These are phyloP conservation scores for Austroboletus novae-zelandiae DNA, from an alignment of 1,284 basidiomycete species.

Conservation along the genomic window DNA sequence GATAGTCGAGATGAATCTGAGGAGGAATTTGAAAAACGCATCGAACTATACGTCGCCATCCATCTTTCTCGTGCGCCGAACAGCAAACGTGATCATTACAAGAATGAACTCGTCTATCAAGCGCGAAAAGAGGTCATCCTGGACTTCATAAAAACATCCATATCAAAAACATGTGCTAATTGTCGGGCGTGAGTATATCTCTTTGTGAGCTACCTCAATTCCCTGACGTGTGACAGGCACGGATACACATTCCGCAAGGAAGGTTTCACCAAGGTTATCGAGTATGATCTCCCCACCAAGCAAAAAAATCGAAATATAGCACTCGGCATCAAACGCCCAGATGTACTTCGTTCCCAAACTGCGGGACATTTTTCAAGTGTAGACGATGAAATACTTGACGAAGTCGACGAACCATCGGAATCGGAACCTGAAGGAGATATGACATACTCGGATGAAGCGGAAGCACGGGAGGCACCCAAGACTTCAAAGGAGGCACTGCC, in stretches of 20 bases:
- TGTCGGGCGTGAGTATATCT: constrained; percentile 75
- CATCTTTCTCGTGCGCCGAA: constrained; percentile 58
- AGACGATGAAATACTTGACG: constrained; percentile 47
- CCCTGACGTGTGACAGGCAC: constrained; percentile 46
- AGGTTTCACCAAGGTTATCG: constrained; percentile 91
- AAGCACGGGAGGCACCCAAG: constrained; percentile 30
- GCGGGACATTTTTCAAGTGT: constrained; percentile 16
- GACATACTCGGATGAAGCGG: constrained; percentile 49
- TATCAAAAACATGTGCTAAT: constrained; percentile 73
- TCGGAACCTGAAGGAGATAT: constrained; percentile 46
- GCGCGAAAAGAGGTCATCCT: constrained; percentile 80
- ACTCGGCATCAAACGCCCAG: constrained; percentile 60
- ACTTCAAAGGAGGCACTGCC: constrained; percentile 38
- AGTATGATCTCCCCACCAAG: constrained; percentile 83
- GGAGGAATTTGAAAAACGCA: constrained; percentile 64
- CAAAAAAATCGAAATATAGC: constrained; percentile 67
- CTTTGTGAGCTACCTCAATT: neutral
- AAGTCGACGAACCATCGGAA: constrained; percentile 34
- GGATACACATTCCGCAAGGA: constrained; percentile 92
- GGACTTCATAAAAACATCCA: constrained; percentile 78
- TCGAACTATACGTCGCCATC: constrained; percentile 73
- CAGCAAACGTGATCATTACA: constrained; percentile 81
- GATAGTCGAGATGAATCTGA: constrained; percentile 50
- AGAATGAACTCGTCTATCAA: constrained; percentile 86
- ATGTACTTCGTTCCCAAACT: constrained; percentile 59